Conservation (phyloP, 805 yeast genomes). For the Sungouiella thailandica region DNA sequence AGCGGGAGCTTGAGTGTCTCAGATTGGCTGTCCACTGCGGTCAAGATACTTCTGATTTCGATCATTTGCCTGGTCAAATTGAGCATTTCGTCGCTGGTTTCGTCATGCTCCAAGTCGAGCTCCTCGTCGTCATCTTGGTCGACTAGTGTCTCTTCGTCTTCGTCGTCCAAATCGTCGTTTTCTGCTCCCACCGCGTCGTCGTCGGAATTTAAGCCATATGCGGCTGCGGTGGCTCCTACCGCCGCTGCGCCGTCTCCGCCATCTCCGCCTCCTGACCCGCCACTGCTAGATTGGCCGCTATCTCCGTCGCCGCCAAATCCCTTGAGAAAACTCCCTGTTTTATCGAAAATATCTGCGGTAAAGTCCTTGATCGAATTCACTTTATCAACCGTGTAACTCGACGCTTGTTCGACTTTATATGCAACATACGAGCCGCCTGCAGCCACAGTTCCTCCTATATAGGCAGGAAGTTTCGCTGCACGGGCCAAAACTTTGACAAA, state of each 20-base stretch:
- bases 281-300: conserved; percentile 22
- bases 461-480: conserved; percentile 64
- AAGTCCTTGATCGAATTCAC: conserved; percentile 58
- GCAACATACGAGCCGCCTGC: conserved; percentile 94
- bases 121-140: conserved; percentile 34
- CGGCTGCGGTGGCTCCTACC: conserved; percentile 56
- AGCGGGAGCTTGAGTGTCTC: conserved; percentile 84
- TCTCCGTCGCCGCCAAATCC: conserved; percentile 20
- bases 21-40: conserved; percentile 61
- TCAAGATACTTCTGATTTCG: conserved; percentile 78
- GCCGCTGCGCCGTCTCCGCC: conserved; percentile 47
- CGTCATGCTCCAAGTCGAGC: conserved; percentile 43
- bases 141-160: conserved; percentile 45
- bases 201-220: conserved; percentile 40
- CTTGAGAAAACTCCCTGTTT: conserved; percentile 40
- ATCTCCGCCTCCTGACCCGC: conserved; percentile 28
- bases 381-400: conserved; percentile 63
- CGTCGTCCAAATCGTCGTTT: conserved; percentile 27
- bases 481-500: conserved; percentile 48
- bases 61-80: conserved; percentile 94
- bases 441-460: conserved; percentile 84
- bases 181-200: conserved; percentile 32
- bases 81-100: conserved; percentile 75
- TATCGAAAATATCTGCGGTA: conserved; percentile 50
- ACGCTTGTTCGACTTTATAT: conserved; percentile 87